Evolutionary conservation across 495 filamentous ascomycete species (phyloP).

Genomic region (Aspergillus nidulans): DNA sequence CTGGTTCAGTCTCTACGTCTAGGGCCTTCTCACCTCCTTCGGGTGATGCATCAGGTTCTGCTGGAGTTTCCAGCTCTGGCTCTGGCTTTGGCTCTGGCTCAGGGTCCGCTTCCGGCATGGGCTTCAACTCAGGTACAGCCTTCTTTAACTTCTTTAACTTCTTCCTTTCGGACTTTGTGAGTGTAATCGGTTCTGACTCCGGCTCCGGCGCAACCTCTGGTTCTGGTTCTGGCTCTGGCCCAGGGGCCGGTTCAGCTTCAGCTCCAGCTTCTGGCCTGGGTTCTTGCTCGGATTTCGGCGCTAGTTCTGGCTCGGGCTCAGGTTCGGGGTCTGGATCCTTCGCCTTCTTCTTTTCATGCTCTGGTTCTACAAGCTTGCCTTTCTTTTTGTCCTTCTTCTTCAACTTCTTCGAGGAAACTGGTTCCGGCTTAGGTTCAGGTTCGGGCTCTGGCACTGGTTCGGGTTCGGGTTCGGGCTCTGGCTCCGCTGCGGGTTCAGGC

Average conservation of each 20-base stretch:
- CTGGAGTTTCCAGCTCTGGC: slow-evolving; percentile 10
- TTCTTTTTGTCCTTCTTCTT: not conserved
- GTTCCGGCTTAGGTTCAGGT: slow-evolving; percentile 8
- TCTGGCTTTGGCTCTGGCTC: slow-evolving; percentile 4
- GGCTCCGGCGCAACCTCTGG: not conserved
- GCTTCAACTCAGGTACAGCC: not conserved
- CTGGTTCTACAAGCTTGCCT: too few relatives aligned
- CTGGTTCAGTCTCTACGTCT: slow-evolving; percentile 6
- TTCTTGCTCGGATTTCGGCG: not conserved
- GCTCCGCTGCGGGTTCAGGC: slow-evolving; percentile 19
- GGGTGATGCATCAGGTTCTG: not conserved
- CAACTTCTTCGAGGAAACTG: too few relatives aligned
- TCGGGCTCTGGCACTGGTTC: slow-evolving; percentile 3
- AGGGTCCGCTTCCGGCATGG: not conserved
- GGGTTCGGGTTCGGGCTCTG: not conserved
- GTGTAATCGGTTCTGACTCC: not conserved
- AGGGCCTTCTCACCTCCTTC: slow-evolving; percentile 4
- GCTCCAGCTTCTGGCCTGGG: slow-evolving; percentile 6
- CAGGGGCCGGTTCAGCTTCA: not conserved
- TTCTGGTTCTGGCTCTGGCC: not conserved
- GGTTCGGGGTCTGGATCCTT: not conserved
- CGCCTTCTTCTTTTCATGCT: not conserved
- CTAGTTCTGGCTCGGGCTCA: slow-evolving; percentile 7
- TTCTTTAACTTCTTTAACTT: not conserved
- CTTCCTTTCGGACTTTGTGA: not conserved